phyloP scores from a whole-genome alignment of 768 basidiomycete species.

The Pholiota microspora region DNA sequence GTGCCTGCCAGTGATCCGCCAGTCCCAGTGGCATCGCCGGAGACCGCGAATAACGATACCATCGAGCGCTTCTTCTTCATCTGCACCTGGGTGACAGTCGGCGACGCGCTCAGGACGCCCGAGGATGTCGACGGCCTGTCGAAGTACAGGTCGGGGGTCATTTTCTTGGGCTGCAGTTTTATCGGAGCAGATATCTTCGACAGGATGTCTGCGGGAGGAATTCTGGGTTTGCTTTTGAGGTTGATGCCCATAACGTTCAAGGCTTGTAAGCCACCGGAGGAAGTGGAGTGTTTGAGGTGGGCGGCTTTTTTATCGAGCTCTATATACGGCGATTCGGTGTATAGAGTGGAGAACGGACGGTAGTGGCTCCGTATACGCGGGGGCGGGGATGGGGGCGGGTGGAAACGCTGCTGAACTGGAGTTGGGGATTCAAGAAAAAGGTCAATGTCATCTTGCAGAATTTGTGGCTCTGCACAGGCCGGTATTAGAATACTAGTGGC shows the following conservation, averaged over 20 bases:
- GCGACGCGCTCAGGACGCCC: conserved; percentile 6
- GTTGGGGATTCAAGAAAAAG: conserved; percentile 6
- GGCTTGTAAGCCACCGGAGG: conserved; percentile 28
- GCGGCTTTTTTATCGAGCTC: conserved; percentile 12
- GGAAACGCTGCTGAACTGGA: conserved; percentile 6
- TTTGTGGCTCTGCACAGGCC: conserved; percentile 9
- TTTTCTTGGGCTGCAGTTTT: conserved; percentile 1
- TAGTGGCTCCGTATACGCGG: conserved; percentile 31
- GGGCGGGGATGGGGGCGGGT: conserved; percentile 11
- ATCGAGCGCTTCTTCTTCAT: conserved; percentile 39
- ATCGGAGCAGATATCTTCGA: conserved; percentile 16
- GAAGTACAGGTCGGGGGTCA: conserved; percentile 3
- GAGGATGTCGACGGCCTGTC: conserved; percentile 5
- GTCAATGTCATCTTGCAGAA: conserved; percentile 9
- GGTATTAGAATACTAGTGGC: conserved; percentile 9
- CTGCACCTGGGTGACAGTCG: conserved; percentile 8
- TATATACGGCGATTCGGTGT: conserved; percentile 23
- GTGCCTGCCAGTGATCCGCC: not conserved
- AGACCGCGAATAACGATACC: conserved; percentile 27
- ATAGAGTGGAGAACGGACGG: conserved; percentile 37
- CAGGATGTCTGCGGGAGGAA: conserved; percentile 14
- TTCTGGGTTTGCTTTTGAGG: conserved; percentile 25
- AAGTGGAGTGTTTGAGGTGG: conserved; percentile 26
- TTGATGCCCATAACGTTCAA: conserved; percentile 33
- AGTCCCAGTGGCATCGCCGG: not conserved